Percentiles rank a stretch among this genome's conserved stretches.
phyloP scores from a whole-genome alignment of 2,329 filamentous ascomycete genomes.

The Aspergillus neotritici region DNA sequence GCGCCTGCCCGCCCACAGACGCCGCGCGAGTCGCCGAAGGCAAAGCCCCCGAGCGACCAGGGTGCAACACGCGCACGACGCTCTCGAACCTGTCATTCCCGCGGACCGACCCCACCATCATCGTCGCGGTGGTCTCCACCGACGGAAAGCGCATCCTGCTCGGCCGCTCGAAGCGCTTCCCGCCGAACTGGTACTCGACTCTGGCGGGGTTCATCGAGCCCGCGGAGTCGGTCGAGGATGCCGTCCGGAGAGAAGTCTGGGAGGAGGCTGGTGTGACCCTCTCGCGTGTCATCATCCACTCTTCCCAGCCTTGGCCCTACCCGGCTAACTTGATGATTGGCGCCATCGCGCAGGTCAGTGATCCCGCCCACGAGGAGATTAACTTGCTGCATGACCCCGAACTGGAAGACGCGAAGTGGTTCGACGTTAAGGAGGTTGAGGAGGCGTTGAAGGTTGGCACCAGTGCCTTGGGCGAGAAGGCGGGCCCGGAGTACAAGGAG shows the following conservation, averaged over 20 bases:
- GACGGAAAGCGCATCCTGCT: conserved; percentile 75
- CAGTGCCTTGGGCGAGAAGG: conserved; percentile 59
- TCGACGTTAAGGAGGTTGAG: conserved; percentile 70
- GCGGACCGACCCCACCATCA: conserved; percentile 88
- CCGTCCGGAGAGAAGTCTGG: conserved; percentile 77
- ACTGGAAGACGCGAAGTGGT: conserved; percentile 86
- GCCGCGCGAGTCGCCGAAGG: conserved; percentile 27
- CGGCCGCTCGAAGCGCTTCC: conserved; percentile 79
- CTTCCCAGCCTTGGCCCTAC: conserved; percentile 82
- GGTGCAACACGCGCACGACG: conserved; percentile 76
- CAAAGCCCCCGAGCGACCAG: conserved; percentile 46
- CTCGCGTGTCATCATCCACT: conserved; percentile 74
- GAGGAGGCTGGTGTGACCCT: conserved; percentile 75
- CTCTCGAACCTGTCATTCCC: conserved; percentile 90
- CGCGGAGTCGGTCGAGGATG: conserved; percentile 78
- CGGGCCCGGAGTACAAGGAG: conserved; percentile 64
- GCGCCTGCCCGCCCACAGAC: conserved; percentile 42
- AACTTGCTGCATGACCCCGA: conserved; percentile 84
- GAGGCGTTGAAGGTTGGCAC: conserved; percentile 65
- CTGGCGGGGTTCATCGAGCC: conserved; percentile 83
- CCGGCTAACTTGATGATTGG: conserved; percentile 80
- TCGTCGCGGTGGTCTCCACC: conserved; percentile 81
- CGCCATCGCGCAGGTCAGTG: conserved; percentile 74
- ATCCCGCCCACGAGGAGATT: conserved; percentile 73
- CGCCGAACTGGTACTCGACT: conserved; percentile 78